Evolutionary conservation across 148 eudicot genomes (phyloP), one percentile per base, ranked within the genome.

Genomic region (Rhododendron ferrugineum): DNA sequence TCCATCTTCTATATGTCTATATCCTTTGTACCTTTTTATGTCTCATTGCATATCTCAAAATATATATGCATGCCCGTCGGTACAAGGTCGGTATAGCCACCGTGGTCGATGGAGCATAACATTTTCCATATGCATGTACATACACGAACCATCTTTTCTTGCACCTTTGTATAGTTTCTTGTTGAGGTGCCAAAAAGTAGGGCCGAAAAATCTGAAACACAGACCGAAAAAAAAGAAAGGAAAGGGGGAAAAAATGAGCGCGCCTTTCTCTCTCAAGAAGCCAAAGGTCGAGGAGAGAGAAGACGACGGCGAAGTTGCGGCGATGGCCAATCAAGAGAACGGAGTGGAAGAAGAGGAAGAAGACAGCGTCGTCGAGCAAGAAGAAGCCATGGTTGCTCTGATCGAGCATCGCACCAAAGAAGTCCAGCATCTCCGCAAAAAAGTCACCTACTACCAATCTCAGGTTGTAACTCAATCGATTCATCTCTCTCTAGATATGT

Each of bases 401-500:
- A 88, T 93, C 82, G 96, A 96, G 76, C 97, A 96, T 30, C 97
- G 99, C 22, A 83, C 92, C 40, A 92, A 92, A 85, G 97, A 95
- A 90, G 97, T 95, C 32, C 91, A 92, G 81, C 94, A 93, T 80
- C 91, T 91, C 78, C 91, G 91, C 13, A 89, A 88, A 62, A 94
- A 94, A 73, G 87, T 96, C 83, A 32, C 93, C 26, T 93, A 94
- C 88, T 95, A 95, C 85, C 56, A 79, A 32, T 79, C 82, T 14
- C 82, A 79, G 82, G 82, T 79, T 30, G 37, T 32, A 13, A 3
- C 34, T n/a, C 10, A 11, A 47, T 78, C 5, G 54, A 42, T 77
- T 77, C 80, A 7, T 46, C 30, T 44, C 32, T n/a, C 14, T 44
- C 44, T 22, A 22, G 13, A 36, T 42, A 42, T 42, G 46, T 20